Percentiles rank a stretch among this genome's conserved stretches.
These are phyloP conservation scores for Colletotrichum tabaci DNA, from an alignment of 2,329 filamentous ascomycete species.

Conservation along the genomic window DNA sequence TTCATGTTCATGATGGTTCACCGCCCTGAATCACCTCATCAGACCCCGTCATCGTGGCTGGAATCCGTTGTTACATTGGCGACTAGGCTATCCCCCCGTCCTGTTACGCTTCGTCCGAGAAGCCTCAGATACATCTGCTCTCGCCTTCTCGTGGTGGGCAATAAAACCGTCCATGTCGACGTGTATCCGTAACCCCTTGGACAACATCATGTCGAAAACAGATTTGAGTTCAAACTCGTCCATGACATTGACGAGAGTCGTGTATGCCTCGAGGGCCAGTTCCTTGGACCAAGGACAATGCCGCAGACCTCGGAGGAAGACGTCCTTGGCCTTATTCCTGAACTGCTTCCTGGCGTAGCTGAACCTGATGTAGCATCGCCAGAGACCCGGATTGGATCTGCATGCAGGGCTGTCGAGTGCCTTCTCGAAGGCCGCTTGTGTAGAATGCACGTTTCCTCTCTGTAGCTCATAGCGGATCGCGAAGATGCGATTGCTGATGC, in stretches of 20 bases:
- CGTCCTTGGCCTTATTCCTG: conserved; percentile 59
- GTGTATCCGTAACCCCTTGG: conserved; percentile 66
- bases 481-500: conserved; percentile 62
- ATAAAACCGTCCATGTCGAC: conserved; percentile 67
- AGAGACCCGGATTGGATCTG: conserved; percentile 60
- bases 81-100: neutral
- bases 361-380: conserved; percentile 67
- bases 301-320: conserved; percentile 63
- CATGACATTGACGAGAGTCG: conserved; percentile 60
- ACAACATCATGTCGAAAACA: conserved; percentile 62
- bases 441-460: conserved; percentile 64
- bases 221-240: conserved; percentile 64
- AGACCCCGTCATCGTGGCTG: neutral
- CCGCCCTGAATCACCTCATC: conserved; percentile 20
- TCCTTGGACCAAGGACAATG: conserved; percentile 66
- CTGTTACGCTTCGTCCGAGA: neutral
- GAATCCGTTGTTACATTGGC: neutral
- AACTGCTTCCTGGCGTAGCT: conserved; percentile 56
- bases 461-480: conserved; percentile 66
- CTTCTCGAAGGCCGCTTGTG: conserved; percentile 67
- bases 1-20: neutral
- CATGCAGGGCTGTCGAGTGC: conserved; percentile 60
- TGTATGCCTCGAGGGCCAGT: conserved; percentile 67
- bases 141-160: conserved; percentile 50
- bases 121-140: neutral